Evolutionary conservation across 2,329 filamentous ascomycete species (phyloP), one percentile per base, ranked within the genome.

Genomic region (Pseudocercospora pini-densiflorae): DNA sequence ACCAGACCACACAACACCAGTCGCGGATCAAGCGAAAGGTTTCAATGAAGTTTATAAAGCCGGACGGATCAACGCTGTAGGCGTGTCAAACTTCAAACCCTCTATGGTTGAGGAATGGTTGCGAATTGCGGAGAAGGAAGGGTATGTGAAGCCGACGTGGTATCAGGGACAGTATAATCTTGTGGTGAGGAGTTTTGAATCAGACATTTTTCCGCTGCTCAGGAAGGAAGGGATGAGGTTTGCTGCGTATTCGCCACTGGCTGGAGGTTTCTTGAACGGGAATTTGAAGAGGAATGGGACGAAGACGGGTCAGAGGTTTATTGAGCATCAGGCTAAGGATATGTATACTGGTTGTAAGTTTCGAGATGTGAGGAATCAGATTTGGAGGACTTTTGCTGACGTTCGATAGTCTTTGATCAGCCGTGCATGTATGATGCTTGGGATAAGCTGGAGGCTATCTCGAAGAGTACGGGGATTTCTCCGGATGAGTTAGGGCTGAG

Each of bases 81-180:
- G 81, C 0, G n/a, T 85, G 53, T 79, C 76, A 64, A 85, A 85
- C 69, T 84, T 78, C 66, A 74, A 71, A 72, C 82, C 0, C 81
- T 78, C 77, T 81, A 85, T 69, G 61, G 45, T 65, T 14, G 36
- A 60, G 29, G 53, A 68, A 16, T 65, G 59, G 33, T 19, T 62
- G 29, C 21, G 19, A 6, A 40, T 63, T 36, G 59, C 62, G 5
- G 54, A 63, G 45, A 40, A 33, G 21, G 62, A 68, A 33, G 62
- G 59, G 3, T 65, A 55, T 47, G 49, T 68, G 33, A 59, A 40
- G 12, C 66, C 66, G 21, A 62, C 55, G 8, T 58, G 63, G 54
- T 65, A 51, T 31, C 66, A 68, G 24, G 63, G 62, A 33, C 62
- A 64, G 23, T 65, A 68, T 49, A 68, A 65, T 47, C 47, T 62